These are phyloP conservation scores for Schizosaccharomyces versatilis DNA, from an alignment of 1,139 yeast species.

Conservation along the genomic window DNA sequence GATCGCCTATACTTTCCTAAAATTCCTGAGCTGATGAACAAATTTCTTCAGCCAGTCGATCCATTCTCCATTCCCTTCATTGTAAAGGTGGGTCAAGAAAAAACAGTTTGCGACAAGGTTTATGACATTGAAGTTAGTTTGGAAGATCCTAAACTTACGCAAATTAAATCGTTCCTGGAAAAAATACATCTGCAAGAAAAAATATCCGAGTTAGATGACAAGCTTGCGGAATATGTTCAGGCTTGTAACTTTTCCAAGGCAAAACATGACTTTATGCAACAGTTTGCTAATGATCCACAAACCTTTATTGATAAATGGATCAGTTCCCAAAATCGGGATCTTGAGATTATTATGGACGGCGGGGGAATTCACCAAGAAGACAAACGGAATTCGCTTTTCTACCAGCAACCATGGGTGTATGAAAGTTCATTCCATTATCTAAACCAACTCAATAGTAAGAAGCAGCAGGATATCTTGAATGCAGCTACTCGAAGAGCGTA, in stretches of 20 bases:
- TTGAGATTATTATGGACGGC: constrained; percentile 36
- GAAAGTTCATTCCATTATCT: constrained; percentile 14
- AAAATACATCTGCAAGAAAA: constrained; percentile 24
- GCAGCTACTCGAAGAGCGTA: neutral
- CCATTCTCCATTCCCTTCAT: constrained; percentile 61
- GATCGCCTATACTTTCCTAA: constrained; percentile 40
- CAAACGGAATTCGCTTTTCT: constrained; percentile 31
- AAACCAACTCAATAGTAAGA: neutral
- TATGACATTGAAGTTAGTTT: constrained; percentile 48
- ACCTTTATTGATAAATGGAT: constrained; percentile 52
- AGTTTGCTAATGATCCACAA: constrained; percentile 55
- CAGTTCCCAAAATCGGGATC: constrained; percentile 50
- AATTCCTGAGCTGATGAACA: constrained; percentile 46
- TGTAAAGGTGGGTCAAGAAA: constrained; percentile 38
- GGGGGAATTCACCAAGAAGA: constrained; percentile 79
- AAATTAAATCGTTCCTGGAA: constrained; percentile 15
- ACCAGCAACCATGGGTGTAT: constrained; percentile 12
- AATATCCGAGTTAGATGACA: constrained; percentile 35
- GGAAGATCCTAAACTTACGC: constrained; percentile 32
- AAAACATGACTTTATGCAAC: constrained; percentile 50
- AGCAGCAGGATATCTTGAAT: constrained; percentile 2
- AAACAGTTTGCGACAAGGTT: neutral
- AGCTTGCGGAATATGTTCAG: constrained; percentile 40
- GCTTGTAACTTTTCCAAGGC: constrained; percentile 42
- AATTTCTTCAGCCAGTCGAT: constrained; percentile 39